A percentile compares a stretch with the other conserved stretches of the same genome.
Evolutionary conservation across 805 yeast species (phyloP).

Genomic region (Candida silvatica): DNA sequence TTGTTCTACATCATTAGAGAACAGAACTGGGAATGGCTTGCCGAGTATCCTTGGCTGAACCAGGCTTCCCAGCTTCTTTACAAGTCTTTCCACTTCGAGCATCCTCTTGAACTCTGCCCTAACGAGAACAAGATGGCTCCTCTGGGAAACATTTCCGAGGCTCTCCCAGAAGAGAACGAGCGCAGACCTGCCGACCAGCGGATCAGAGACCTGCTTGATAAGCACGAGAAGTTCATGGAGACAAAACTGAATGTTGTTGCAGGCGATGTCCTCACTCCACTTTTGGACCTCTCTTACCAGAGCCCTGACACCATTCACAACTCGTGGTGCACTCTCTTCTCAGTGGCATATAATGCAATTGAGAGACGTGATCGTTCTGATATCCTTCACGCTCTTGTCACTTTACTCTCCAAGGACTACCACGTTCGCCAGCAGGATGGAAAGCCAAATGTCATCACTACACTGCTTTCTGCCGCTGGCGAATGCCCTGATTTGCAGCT

Average conservation of each 20-base stretch:
- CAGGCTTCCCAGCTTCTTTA: constrained; percentile 84
- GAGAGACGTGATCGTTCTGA: constrained; percentile 77
- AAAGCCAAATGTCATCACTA: constrained; percentile 80
- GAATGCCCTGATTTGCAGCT: constrained; percentile 63
- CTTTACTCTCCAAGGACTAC: constrained; percentile 80
- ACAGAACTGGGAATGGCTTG: constrained; percentile 94
- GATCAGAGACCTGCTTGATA: constrained; percentile 12
- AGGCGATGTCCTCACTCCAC: constrained; percentile 56
- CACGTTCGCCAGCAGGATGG: constrained; percentile 85
- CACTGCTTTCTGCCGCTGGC: constrained; percentile 78
- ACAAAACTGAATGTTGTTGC: constrained; percentile 33
- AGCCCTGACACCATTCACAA: constrained; percentile 71
- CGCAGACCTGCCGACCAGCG: constrained; percentile 12
- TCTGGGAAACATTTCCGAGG: constrained; percentile 34
- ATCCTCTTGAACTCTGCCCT: constrained; percentile 34
- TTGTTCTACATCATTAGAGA: constrained; percentile 83
- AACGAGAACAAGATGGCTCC: constrained; percentile 48
- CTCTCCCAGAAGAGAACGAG: constrained; percentile 13
- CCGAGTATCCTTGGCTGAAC: constrained; percentile 91
- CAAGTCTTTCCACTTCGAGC: constrained; percentile 58
- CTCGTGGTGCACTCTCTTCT: constrained; percentile 82
- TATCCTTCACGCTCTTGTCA: constrained; percentile 72
- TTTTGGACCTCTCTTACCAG: constrained; percentile 74
- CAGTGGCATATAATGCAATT: constrained; percentile 65
- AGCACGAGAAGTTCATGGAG: constrained; percentile 18